Conservation (phyloP, 805 yeast species). For the Huiozyma naganishii region DNA sequence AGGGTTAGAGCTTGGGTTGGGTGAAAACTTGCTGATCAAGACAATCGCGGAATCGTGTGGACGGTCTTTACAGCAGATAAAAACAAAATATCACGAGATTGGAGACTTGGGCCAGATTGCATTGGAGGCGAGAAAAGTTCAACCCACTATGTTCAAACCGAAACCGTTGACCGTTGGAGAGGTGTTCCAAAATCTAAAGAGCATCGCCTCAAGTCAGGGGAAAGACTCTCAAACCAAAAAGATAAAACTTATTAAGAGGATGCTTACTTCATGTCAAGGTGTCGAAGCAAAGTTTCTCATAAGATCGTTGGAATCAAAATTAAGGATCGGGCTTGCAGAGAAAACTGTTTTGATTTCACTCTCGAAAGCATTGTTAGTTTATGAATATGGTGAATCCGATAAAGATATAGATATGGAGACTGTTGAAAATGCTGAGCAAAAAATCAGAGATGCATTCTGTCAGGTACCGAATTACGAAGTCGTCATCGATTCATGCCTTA, state of each 20-base stretch:
- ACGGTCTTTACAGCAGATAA: slow-evolving; percentile 57
- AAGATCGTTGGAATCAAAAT: slow-evolving; percentile 83
- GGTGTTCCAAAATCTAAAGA: slow-evolving; percentile 65
- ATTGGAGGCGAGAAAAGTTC: slow-evolving; percentile 67
- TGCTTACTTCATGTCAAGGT: slow-evolving; percentile 78
- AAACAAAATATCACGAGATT: slow-evolving; percentile 57
- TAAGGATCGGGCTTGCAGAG: slow-evolving; percentile 89
- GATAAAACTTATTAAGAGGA: slow-evolving; percentile 64
- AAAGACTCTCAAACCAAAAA: slow-evolving; percentile 72
- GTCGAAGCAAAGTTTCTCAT: slow-evolving; percentile 85
- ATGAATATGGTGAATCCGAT: slow-evolving; percentile 36
- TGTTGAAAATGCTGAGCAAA: slow-evolving; percentile 59
- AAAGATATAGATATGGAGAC: slow-evolving; percentile 32
- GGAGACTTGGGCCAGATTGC: slow-evolving; percentile 94
- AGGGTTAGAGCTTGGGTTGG: slow-evolving; percentile 86
- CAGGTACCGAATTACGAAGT: slow-evolving; percentile 85
- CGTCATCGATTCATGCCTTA: slow-evolving; percentile 53
- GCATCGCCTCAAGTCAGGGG: slow-evolving; percentile 72
- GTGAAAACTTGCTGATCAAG: slow-evolving; percentile 79
- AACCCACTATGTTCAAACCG: slow-evolving; percentile 90
- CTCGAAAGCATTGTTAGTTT: slow-evolving; percentile 68
- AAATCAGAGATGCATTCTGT: slow-evolving; percentile 74
- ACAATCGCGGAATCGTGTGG: slow-evolving; percentile 90
- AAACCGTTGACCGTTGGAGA: slow-evolving; percentile 59
- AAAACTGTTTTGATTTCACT: slow-evolving; percentile 78